These are phyloP conservation scores for Candida insectorum DNA, from an alignment of 805 yeast genomes.

Conservation along the genomic window DNA sequence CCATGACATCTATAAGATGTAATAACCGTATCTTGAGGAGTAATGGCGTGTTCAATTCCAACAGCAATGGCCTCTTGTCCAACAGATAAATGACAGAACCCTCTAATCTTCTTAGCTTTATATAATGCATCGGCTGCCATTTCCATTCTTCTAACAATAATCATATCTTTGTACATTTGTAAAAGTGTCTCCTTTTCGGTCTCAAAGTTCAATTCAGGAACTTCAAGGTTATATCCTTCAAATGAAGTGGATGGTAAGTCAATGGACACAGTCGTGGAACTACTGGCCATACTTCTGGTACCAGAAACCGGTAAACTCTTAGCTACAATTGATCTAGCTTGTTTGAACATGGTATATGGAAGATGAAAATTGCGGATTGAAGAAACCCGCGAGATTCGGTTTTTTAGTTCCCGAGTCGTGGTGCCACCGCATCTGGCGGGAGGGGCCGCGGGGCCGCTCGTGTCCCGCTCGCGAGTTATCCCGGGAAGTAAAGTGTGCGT, in stretches of 20 bases:
- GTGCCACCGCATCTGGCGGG: background rate
- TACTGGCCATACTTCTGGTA: constrained; percentile 36
- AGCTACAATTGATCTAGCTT: no score
- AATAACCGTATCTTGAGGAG: constrained; percentile 80
- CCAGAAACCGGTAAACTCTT: constrained; percentile 1
- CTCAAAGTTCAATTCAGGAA: constrained; percentile 67
- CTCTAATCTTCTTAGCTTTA: constrained; percentile 98
- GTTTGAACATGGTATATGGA: constrained; percentile 1
- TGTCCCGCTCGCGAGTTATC: no score
- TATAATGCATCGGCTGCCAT: constrained; percentile 98
- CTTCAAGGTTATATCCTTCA: constrained; percentile 75
- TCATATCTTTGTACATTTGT: constrained; percentile 96
- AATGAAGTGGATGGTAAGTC: constrained; percentile 78
- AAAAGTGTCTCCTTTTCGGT: constrained; percentile 78
- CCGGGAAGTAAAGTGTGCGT: no score
- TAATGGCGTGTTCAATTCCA: constrained; percentile 94
- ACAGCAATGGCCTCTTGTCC: constrained; percentile 99
- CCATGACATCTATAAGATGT: constrained; percentile 99
- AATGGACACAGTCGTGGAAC: constrained; percentile 43
- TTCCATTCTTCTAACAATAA: constrained; percentile 92
- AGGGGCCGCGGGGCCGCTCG: no score
- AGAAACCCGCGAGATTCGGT: constrained; percentile 11
- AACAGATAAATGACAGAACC: constrained; percentile 96
- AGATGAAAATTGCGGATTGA: constrained; percentile 4
- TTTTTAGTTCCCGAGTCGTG: constrained; percentile 4